phyloP scores from a whole-genome alignment of 108 stramenopile genomes.

The Poteriospumella lacustris region DNA sequence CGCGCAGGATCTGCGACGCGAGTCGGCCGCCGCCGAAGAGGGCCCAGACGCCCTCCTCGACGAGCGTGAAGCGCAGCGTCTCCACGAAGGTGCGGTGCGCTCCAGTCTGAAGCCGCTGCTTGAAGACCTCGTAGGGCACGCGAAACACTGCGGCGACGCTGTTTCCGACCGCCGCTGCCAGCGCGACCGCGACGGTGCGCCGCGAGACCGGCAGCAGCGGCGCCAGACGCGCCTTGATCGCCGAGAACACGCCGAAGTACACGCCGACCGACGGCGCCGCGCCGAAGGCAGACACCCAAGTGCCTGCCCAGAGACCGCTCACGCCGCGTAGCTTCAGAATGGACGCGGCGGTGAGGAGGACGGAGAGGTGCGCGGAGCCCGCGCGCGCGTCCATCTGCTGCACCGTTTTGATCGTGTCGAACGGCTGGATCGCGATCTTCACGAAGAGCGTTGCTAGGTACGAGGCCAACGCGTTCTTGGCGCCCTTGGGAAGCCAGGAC shows the following conservation, averaged over 20 bases:
- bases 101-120: slow-evolving; percentile 83
- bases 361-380: too few species aligned
- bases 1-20: slow-evolving; percentile 79
- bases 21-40: slow-evolving; percentile 82
- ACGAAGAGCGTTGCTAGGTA: slow-evolving; percentile 76
- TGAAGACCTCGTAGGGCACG: slow-evolving; percentile 92
- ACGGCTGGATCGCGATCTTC: slow-evolving; percentile 75
- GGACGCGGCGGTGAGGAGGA: background rate
- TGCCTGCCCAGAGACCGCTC: slow-evolving; percentile 11
- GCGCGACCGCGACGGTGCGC: slow-evolving; percentile 57
- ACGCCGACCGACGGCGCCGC: slow-evolving; percentile 74
- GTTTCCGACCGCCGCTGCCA: slow-evolving; percentile 73
- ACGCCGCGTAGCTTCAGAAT: background rate
- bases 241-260: slow-evolving; percentile 80
- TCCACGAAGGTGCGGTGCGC: slow-evolving; percentile 62
- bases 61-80: slow-evolving; percentile 61
- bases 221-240: slow-evolving; percentile 61
- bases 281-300: slow-evolving; percentile 71
- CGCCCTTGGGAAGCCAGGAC: slow-evolving; percentile 49
- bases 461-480: slow-evolving; percentile 76
- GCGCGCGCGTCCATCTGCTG: slow-evolving; percentile 57
- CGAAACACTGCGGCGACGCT: slow-evolving; percentile 77
- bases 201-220: slow-evolving; percentile 35
- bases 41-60: slow-evolving; percentile 53
- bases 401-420: slow-evolving; percentile 87